A percentile compares a stretch with the other conserved stretches of the same genome.
Conservation (phyloP, 768 basidiomycete species). For the Naematelia encephala region DNA sequence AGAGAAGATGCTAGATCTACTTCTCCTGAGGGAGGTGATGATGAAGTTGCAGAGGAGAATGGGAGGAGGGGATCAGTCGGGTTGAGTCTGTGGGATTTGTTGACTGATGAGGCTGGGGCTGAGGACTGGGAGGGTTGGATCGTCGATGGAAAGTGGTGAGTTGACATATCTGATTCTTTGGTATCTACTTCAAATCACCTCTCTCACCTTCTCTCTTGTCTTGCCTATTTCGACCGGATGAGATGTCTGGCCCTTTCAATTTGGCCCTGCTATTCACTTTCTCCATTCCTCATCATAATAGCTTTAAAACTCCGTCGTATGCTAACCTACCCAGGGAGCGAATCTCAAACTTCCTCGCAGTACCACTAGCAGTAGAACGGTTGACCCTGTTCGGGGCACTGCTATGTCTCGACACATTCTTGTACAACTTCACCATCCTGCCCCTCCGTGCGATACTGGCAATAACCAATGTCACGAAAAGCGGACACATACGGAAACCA, state of each 20-base stretch:
- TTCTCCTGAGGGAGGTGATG: constrained; percentile 1
- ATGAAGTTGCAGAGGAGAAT: not conserved
- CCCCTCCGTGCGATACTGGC: constrained; percentile 67
- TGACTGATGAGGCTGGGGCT: constrained; percentile 42
- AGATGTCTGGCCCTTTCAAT: too few species aligned
- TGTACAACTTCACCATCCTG: constrained; percentile 96
- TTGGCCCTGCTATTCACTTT: too few species aligned
- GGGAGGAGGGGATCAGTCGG: constrained; percentile 2
- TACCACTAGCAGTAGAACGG: constrained; percentile 91
- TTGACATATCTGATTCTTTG: not conserved
- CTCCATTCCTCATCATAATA: too few species aligned
- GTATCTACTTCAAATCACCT: not conserved
- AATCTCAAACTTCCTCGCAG: constrained; percentile 89
- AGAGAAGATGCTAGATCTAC: not conserved
- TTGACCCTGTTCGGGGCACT: constrained; percentile 88
- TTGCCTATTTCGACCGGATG: too few species aligned
- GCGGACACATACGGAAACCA: not conserved
- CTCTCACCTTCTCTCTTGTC: not conserved
- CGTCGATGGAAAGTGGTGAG: constrained; percentile 49
- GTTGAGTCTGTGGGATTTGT: constrained; percentile 42
- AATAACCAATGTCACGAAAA: constrained; percentile 15
- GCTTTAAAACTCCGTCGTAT: too few species aligned
- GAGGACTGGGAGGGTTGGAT: constrained; percentile 46
- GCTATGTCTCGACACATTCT: constrained; percentile 91
- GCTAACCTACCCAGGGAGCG: constrained; percentile 61